phyloP scores from a whole-genome alignment of 2,329 filamentous ascomycete species.

The Pseudogymnoascus sp. region DNA sequence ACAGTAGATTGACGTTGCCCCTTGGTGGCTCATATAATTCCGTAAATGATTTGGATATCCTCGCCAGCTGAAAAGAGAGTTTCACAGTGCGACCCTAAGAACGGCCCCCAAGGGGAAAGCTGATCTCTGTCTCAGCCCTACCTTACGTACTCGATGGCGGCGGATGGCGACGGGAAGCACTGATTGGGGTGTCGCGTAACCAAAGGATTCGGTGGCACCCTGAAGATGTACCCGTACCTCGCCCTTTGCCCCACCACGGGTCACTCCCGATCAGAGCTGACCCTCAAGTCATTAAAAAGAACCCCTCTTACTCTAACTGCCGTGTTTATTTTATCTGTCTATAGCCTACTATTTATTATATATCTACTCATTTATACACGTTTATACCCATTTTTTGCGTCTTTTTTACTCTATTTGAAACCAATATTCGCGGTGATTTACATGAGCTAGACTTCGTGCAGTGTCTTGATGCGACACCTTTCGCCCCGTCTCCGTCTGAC shows the following conservation, averaged over 20 bases:
- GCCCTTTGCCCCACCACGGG: neutral
- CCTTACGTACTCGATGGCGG: neutral
- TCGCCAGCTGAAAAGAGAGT: slow-evolving; percentile 1
- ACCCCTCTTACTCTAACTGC: neutral
- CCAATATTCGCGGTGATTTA: slow-evolving; percentile 1
- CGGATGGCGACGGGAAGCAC: neutral
- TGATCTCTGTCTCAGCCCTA: neutral
- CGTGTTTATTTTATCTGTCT: neutral
- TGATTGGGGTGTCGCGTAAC: neutral
- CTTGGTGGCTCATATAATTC: neutral
- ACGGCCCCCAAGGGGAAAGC: neutral
- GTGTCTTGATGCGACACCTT: neutral
- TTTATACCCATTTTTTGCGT: neutral
- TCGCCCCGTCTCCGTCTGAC: neutral
- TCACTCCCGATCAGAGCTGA: slow-evolving; percentile 8
- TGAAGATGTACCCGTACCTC: neutral
- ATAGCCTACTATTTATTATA: neutral
- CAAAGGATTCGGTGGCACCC: slow-evolving; percentile 4
- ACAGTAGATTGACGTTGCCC: neutral
- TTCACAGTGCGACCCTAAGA: neutral
- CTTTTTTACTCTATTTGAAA: neutral
- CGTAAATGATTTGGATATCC: neutral
- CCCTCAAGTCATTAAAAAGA: neutral
- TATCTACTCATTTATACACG: neutral
- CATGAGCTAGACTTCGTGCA: neutral